Conservation (phyloP, 2,329 filamentous ascomycete genomes). For the Penicillium sp. region DNA sequence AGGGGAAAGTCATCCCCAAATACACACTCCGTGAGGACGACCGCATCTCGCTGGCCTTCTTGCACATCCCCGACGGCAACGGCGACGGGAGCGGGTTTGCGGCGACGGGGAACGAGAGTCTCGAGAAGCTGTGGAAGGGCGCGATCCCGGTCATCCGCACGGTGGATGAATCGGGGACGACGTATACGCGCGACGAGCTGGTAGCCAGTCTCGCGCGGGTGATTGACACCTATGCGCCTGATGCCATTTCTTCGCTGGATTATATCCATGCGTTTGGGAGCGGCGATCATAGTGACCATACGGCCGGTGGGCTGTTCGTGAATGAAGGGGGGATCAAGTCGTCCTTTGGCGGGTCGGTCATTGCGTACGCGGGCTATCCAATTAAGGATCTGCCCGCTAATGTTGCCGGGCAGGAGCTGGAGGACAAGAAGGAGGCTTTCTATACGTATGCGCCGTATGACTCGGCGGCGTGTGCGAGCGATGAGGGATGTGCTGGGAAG, state of each 20-base stretch:
- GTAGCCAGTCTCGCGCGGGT: neutral
- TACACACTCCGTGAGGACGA: constrained; percentile 6
- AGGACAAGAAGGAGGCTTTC: constrained; percentile 14
- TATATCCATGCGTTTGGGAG: constrained; percentile 12
- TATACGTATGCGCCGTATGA: constrained; percentile 15
- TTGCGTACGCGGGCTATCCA: constrained; percentile 14
- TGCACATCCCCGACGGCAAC: constrained; percentile 16
- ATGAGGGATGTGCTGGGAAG: neutral
- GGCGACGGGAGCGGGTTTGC: constrained; percentile 13
- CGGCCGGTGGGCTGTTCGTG: constrained; percentile 1
- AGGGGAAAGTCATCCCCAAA: constrained; percentile 2
- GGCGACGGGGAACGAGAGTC: constrained; percentile 8
- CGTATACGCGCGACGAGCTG: neutral
- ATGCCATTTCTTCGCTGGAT: constrained; percentile 2
- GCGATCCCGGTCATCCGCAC: neutral
- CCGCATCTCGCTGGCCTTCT: constrained; percentile 12
- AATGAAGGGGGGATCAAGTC: neutral
- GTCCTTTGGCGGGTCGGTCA: neutral
- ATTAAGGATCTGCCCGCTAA: neutral
- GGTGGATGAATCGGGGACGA: neutral
- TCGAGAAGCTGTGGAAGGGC: constrained; percentile 12
- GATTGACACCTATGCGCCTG: neutral
- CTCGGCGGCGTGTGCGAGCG: neutral
- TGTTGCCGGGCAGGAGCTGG: neutral
- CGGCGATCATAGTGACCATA: constrained; percentile 19